Conservation (phyloP, 306 rosid genomes). For the Acacia confusa region DNA sequence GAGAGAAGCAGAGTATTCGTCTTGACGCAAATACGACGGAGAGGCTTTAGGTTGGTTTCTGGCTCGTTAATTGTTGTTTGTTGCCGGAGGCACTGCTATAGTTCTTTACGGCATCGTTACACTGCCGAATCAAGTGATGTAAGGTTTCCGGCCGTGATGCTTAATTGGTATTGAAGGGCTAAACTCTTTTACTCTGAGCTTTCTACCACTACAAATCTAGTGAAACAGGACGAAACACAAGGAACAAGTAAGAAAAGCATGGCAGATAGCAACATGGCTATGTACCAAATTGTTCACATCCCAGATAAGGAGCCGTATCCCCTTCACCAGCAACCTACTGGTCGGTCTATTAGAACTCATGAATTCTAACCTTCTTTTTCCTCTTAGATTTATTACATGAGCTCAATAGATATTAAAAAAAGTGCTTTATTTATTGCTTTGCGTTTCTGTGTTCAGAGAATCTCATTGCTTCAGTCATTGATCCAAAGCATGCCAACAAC, state of each 20-base stretch:
- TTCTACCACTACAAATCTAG: background rate
- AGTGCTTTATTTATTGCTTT: background rate
- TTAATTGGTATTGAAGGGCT: background rate
- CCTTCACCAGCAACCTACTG: conserved; percentile 73
- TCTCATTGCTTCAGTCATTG: conserved; percentile 61
- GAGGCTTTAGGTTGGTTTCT: too few species aligned
- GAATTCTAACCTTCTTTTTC: background rate
- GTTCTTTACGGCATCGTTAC: too few species aligned
- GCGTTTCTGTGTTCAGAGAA: conserved; percentile 36
- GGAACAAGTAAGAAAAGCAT: background rate
- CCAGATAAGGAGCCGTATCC: conserved; percentile 59
- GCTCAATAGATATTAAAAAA: background rate
- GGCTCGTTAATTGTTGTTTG: background rate
- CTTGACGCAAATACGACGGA: too few species aligned
- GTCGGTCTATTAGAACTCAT: conserved; percentile 27
- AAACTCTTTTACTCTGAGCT: background rate
- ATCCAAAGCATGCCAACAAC: conserved; percentile 71
- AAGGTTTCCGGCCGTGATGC: background rate
- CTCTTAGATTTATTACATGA: background rate
- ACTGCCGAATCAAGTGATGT: background rate
- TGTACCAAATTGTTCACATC: conserved; percentile 57
- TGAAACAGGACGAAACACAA: background rate
- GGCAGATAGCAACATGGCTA: background rate
- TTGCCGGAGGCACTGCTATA: background rate
- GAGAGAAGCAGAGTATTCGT: too few species aligned